These are phyloP conservation scores for Moesziomyces sp. DNA, from an alignment of 1,284 basidiomycete species.

Conservation along the genomic window DNA sequence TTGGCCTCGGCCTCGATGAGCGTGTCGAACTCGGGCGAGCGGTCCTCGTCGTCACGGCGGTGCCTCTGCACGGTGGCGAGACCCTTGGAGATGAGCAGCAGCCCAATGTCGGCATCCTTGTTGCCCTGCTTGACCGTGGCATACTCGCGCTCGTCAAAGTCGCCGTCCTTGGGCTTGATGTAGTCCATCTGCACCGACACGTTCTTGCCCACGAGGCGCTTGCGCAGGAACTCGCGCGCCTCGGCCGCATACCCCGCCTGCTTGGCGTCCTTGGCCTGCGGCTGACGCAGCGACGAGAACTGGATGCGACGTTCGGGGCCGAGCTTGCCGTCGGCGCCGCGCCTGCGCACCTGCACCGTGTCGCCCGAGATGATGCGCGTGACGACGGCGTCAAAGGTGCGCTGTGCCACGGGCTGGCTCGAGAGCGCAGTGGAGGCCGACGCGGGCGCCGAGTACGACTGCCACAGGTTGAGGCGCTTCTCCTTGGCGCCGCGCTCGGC, in stretches of 20 bases:
- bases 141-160: conserved; percentile 60
- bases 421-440: conserved; percentile 35
- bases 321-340: conserved; percentile 68
- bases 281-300: conserved; percentile 85
- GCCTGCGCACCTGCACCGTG: conserved; percentile 74
- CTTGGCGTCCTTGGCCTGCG: conserved; percentile 78
- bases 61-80: conserved; percentile 89
- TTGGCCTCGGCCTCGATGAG: conserved; percentile 89
- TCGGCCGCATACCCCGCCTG: conserved; percentile 90
- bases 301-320: conserved; percentile 83
- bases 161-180: conserved; percentile 60
- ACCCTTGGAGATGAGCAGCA: conserved; percentile 91
- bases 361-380: conserved; percentile 91
- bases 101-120: conserved; percentile 77
- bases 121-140: conserved; percentile 58
- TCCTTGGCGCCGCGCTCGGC: conserved; percentile 88
- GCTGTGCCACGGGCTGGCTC: conserved; percentile 40
- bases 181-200: conserved; percentile 62
- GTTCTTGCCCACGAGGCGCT: conserved; percentile 56
- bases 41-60: conserved; percentile 90
- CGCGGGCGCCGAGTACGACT: conserved; percentile 70
- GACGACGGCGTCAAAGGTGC: conserved; percentile 78
- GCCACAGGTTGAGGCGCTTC: conserved; percentile 81
- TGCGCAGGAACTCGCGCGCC: conserved; percentile 76
- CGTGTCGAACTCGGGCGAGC: conserved; percentile 92